Percentiles rank a stretch among this genome's conserved stretches.
phyloP scores from a whole-genome alignment of 176 grass and related monocot genomes.

The Bromus sterilis region DNA sequence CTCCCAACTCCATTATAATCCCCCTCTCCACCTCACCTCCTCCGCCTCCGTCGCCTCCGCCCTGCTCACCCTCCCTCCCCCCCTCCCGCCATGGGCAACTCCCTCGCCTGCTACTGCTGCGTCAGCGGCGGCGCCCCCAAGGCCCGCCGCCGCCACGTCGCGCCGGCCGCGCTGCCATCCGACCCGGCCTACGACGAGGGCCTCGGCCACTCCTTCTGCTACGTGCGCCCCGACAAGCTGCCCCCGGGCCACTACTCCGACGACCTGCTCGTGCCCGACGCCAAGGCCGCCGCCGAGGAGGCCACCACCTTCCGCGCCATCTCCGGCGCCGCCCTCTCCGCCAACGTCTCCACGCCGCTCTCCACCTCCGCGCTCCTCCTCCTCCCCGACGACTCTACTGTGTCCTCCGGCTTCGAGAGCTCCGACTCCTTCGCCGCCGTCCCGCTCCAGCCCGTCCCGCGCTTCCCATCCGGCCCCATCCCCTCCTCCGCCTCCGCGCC shows the following conservation, averaged over 20 bases:
- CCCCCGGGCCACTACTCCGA: background rate
- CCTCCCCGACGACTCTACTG: constrained; percentile 20
- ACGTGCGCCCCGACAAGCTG: constrained; percentile 42
- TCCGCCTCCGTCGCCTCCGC: background rate
- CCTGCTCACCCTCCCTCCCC: background rate
- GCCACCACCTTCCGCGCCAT: constrained; percentile 62
- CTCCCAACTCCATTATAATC: constrained; percentile 33
- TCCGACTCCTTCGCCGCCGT: constrained; percentile 80
- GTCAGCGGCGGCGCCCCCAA: background rate
- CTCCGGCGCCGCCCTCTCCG: constrained; percentile 59
- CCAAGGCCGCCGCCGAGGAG: constrained; percentile 23
- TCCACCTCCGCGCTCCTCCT: constrained; percentile 50
- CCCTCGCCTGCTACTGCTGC: constrained; percentile 68
- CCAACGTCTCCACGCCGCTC: constrained; percentile 86
- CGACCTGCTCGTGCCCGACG: constrained; percentile 11
- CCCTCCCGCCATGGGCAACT: constrained; percentile 62
- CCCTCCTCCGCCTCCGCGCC: constrained; percentile 40
- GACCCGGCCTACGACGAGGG: constrained; percentile 69
- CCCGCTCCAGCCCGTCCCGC: constrained; percentile 57
- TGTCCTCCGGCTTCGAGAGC: constrained; percentile 61
- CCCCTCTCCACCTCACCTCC: background rate
- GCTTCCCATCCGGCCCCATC: constrained; percentile 69
- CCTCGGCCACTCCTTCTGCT: constrained; percentile 80
- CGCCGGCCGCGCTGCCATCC: constrained; percentile 55
- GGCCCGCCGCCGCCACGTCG: constrained; percentile 43